A percentile compares a stretch with the other conserved stretches of the same genome.
Conservation (phyloP, 306 rosid genomes). For the Prunus armeniaca region DNA sequence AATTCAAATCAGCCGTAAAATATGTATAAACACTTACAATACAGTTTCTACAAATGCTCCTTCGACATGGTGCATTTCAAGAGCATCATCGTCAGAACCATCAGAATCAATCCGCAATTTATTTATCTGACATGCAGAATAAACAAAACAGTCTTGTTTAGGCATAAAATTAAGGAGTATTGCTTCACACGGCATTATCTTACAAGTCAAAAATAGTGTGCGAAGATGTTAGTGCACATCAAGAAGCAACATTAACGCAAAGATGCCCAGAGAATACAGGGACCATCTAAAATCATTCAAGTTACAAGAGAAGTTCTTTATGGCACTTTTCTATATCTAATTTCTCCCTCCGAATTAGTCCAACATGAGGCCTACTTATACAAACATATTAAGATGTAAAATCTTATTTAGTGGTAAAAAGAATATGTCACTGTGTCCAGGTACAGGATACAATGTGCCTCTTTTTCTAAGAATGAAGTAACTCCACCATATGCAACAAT, state of each 20-base stretch:
- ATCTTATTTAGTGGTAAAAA: neutral
- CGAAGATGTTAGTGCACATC: neutral
- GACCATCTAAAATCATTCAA: neutral
- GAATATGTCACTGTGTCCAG: neutral
- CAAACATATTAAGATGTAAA: neutral
- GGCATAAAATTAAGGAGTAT: neutral
- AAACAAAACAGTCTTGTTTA: conserved; percentile 15
- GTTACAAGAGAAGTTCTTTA: neutral
- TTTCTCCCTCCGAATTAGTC: neutral
- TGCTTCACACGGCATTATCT: neutral
- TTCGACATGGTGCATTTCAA: conserved; percentile 78
- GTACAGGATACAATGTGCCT: neutral
- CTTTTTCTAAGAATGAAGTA: neutral
- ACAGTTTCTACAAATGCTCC: conserved; percentile 91
- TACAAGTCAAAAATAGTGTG: neutral
- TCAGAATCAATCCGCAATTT: conserved; percentile 68
- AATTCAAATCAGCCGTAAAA: neutral
- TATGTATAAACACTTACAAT: conserved; percentile 54
- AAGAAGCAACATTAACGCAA: neutral
- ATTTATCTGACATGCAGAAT: conserved; percentile 56
- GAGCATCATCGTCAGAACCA: conserved; percentile 52
- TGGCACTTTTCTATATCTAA: neutral
- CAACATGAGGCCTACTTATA: neutral
- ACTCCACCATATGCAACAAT: neutral
- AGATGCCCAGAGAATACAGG: neutral